These are phyloP conservation scores for Huntiella decipiens DNA, from an alignment of 2,329 filamentous ascomycete species.

Conservation along the genomic window DNA sequence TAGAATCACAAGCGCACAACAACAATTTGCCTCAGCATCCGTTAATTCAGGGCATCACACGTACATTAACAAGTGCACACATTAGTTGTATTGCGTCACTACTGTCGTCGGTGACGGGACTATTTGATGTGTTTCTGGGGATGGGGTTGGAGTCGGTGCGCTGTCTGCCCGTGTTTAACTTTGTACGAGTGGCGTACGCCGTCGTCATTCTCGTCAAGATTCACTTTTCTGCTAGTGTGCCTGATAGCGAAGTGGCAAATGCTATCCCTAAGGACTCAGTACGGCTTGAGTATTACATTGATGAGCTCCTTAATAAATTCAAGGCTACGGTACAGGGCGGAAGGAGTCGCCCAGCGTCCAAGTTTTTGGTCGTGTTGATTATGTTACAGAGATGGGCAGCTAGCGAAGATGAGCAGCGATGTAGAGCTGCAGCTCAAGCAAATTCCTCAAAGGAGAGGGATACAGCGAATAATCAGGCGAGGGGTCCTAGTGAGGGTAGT, in stretches of 20 bases:
- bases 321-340: slow-evolving; percentile 42
- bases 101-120: slow-evolving; percentile 14
- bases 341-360: slow-evolving; percentile 44
- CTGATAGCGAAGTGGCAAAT: slow-evolving; percentile 46
- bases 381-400: slow-evolving; percentile 55
- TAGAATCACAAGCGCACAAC: background rate
- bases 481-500: no score
- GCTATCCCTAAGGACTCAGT: slow-evolving; percentile 51
- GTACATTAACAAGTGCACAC: slow-evolving; percentile 19
- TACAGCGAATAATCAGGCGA: no score
- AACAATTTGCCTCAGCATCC: background rate
- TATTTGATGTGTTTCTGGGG: slow-evolving; percentile 44
- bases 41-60: slow-evolving; percentile 15
- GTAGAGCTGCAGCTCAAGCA: background rate
- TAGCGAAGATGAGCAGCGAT: slow-evolving; percentile 4
- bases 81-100: slow-evolving; percentile 27
- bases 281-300: slow-evolving; percentile 46
- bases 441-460: no score
- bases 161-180: slow-evolving; percentile 49
- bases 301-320: slow-evolving; percentile 51
- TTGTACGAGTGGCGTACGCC: slow-evolving; percentile 53
- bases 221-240: slow-evolving; percentile 45
- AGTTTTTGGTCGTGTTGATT: slow-evolving; percentile 50
- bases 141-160: slow-evolving; percentile 41
- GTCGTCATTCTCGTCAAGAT: slow-evolving; percentile 57